Evolutionary conservation across 306 rosid genomes (phyloP).

Genomic region (Dryas octopetala): DNA sequence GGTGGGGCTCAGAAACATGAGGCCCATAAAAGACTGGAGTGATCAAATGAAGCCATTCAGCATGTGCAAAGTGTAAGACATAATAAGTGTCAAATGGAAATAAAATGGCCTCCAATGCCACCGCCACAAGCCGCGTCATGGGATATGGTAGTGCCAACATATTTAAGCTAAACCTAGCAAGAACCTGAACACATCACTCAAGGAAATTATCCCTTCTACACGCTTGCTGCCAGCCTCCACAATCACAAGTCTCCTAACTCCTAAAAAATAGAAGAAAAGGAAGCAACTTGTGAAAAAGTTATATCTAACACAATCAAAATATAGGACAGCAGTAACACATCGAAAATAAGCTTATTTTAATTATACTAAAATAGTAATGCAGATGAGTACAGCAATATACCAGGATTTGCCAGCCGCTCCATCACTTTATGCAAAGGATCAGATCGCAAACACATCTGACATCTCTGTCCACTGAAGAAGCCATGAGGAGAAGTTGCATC

Average conservation of each 20-base stretch:
- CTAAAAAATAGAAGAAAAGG: slow-evolving; percentile 35
- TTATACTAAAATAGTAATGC: not conserved
- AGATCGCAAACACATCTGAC: slow-evolving; percentile 84
- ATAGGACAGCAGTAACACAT: not conserved
- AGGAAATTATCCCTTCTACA: slow-evolving; percentile 78
- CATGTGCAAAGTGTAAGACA: slow-evolving; percentile 2
- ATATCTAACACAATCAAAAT: not conserved
- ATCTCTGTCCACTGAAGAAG: slow-evolving; percentile 54
- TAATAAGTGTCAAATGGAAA: not conserved
- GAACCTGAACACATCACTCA: slow-evolving; percentile 78
- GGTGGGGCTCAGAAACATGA: slow-evolving; percentile 33
- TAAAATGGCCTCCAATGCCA: slow-evolving; percentile 16
- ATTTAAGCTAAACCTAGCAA: slow-evolving; percentile 53
- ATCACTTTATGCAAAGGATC: slow-evolving; percentile 77
- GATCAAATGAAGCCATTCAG: slow-evolving; percentile 27
- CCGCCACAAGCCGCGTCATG: slow-evolving; percentile 21
- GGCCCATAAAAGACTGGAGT: slow-evolving; percentile 30
- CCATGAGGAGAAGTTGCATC: slow-evolving; percentile 54
- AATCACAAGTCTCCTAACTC: slow-evolving; percentile 81
- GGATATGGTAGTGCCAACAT: slow-evolving; percentile 16
- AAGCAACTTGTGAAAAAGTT: slow-evolving; percentile 17
- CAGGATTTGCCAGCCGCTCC: slow-evolving; percentile 74
- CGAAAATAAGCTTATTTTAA: not conserved
- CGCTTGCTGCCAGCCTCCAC: slow-evolving; percentile 95
- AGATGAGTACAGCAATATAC: slow-evolving; percentile 33